Percentiles rank a stretch among this genome's conserved stretches.
Conservation (phyloP, 768 basidiomycete species). For the Tricholoma bakamatsutake region DNA sequence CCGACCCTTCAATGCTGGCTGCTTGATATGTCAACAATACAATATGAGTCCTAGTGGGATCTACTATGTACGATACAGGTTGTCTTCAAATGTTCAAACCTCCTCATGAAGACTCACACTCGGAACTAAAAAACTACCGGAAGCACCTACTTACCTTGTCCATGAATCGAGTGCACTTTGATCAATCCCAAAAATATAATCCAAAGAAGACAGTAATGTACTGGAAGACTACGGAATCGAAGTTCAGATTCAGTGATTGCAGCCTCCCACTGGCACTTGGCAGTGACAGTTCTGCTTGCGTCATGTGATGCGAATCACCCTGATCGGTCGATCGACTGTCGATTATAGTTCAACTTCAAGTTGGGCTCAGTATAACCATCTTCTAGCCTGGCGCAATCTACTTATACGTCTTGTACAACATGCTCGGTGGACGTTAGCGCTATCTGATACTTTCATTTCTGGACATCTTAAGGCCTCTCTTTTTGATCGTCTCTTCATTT, state of each 20-base stretch:
- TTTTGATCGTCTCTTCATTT: background rate
- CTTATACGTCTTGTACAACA: background rate
- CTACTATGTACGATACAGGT: background rate
- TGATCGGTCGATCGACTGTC: no score
- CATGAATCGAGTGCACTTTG: no score
- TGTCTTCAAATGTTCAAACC: background rate
- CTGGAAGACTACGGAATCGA: no score
- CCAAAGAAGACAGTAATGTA: no score
- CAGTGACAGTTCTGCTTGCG: no score
- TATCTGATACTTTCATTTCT: background rate
- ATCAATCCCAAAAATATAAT: no score
- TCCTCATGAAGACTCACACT: background rate
- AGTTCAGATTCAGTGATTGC: no score
- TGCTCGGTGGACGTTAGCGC: background rate
- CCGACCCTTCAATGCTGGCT: background rate
- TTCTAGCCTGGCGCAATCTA: background rate
- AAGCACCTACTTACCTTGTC: background rate
- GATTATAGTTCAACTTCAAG: no score
- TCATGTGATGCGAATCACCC: background rate
- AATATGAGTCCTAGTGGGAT: background rate
- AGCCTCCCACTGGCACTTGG: no score
- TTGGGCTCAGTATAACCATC: no score
- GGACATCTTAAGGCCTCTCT: background rate
- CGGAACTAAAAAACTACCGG: background rate
- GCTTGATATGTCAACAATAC: background rate